Evolutionary conservation across 2,329 filamentous ascomycete genomes (phyloP), one percentile per base, ranked within the genome.

Genomic region (Calonectria hongkongensis): DNA sequence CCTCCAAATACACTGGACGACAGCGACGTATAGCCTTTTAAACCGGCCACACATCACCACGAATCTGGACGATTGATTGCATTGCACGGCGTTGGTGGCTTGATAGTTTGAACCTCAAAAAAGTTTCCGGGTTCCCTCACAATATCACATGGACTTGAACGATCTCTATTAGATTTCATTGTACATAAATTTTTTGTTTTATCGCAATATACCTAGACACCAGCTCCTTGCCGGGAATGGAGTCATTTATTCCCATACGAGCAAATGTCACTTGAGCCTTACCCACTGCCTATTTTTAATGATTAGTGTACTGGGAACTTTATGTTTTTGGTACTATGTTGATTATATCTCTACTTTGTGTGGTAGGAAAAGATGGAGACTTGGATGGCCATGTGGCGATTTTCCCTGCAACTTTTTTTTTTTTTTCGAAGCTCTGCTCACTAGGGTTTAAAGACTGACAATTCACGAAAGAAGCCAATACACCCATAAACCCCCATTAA

Each of bases 1-100:
- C 90, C 69, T 98, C 94, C 65, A 98, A 97, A 85, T 99, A 98
- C 83, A 98, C 96, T 0, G 97, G 96, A 36, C 89, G 97, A 79
- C 98, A 95, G 87, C 91, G 97, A 84, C 91, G 94, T 71, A 87
- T 93, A 68, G 92, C 92, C 39, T 98, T 98, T 83, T 98, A 84
- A 76, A 41, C 48, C 58, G 25, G 66, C 27, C 30, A 60, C 9
- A 33, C 54, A 71, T 73, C 50, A 73, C 72, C 54, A 36, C 18
- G 33, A 71, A 48, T 62, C 54, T 25, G 56, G 54, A 71, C 39
- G 66, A 64, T 70, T 73, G 45, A 67, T 75, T 76, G 71, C 80
- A 80, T 80, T 79, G 82, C 81, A 81, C 70, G 78, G 81, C 80
- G 79, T 81, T 82, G 78, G 79, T 67, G 76, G 71, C 62, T 74